Evolutionary conservation across 2,329 filamentous ascomycete genomes (phyloP).

Genomic region (Colletotrichum musae): DNA sequence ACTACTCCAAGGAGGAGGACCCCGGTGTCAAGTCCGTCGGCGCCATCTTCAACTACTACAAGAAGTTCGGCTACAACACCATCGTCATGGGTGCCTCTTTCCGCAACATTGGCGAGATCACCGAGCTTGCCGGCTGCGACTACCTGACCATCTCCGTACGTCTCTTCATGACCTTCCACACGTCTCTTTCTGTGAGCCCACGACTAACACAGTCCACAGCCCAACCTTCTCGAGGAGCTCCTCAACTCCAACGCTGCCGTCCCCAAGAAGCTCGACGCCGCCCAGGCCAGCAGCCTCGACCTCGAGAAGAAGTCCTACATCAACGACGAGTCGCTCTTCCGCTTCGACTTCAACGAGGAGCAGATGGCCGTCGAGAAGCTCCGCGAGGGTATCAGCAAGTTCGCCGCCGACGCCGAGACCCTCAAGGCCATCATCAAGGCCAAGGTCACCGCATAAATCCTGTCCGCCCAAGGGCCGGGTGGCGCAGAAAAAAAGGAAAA

Average conservation of each 20-base stretch:
- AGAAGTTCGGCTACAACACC: constrained; percentile 99
- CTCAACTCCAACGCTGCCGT: constrained; percentile 86
- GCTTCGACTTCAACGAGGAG: constrained; percentile 99
- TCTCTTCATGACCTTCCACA: constrained; percentile 42
- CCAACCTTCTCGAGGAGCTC: constrained; percentile 93
- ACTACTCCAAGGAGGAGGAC: constrained; percentile 91
- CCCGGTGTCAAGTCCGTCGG: constrained; percentile 96
- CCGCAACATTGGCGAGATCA: constrained; percentile 96
- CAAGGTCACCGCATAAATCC: constrained; percentile 76
- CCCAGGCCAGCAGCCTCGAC: constrained; percentile 75
- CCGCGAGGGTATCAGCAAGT: constrained; percentile 99
- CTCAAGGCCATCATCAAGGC: constrained; percentile 92
- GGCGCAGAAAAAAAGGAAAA: constrained; percentile 7
- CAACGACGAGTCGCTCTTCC: constrained; percentile 89
- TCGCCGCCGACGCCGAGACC: constrained; percentile 93
- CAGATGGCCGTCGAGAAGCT: constrained; percentile 99
- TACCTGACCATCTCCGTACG: constrained; percentile 97
- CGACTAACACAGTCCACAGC: constrained; percentile 63
- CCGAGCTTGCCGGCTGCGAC: constrained; percentile 97
- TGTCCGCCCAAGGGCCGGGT: too few species aligned
- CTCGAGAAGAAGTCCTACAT: constrained; percentile 94
- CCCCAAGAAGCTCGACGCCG: constrained; percentile 91
- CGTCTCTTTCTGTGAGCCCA: background rate
- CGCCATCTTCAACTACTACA: constrained; percentile 99
- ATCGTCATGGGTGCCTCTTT: constrained; percentile 99